phyloP scores from a whole-genome alignment of 2,329 filamentous ascomycete species.

The Decorospora gaudefroyi region DNA sequence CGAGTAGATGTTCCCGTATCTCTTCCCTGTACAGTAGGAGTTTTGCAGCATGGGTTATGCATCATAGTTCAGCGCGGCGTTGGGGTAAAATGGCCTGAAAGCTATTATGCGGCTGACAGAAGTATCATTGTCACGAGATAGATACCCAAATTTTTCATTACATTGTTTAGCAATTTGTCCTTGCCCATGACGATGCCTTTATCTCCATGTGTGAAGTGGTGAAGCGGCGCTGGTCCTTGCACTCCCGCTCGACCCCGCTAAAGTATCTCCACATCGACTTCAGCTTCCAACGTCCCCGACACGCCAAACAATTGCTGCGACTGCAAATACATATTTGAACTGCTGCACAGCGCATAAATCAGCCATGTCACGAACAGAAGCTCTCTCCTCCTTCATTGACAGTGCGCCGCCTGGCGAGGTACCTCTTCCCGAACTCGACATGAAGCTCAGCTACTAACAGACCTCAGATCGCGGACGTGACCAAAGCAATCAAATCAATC shows the following conservation, averaged over 20 bases:
- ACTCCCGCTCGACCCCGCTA: conserved; percentile 28
- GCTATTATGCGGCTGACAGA: background rate
- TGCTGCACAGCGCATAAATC: background rate
- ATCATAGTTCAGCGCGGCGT: conserved; percentile 36
- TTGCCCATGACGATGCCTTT: too few relatives aligned
- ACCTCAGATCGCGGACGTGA: conserved; percentile 78
- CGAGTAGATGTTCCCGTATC: conserved; percentile 58
- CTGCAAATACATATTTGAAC: conserved; percentile 2
- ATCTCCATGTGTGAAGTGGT: background rate
- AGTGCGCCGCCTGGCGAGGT: conserved; percentile 97
- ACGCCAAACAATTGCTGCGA: conserved; percentile 15
- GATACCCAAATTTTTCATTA: conserved; percentile 16
- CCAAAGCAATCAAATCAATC: conserved; percentile 88
- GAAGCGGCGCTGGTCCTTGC: conserved; percentile 17
- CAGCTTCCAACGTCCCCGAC: conserved; percentile 25
- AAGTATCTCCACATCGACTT: conserved; percentile 23
- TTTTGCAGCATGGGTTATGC: conserved; percentile 1
- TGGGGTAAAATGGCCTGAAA: conserved; percentile 6
- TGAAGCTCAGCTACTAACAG: conserved; percentile 28
- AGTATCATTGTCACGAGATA: conserved; percentile 4
- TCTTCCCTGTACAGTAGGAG: conserved; percentile 1
- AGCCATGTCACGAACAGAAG: conserved; percentile 46
- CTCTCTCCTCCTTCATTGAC: conserved; percentile 78
- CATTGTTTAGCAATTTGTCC: background rate
- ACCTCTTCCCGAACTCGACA: conserved; percentile 36